These are phyloP conservation scores for Fusarium albidum DNA, from an alignment of 2,329 filamentous ascomycete genomes.

Conservation along the genomic window DNA sequence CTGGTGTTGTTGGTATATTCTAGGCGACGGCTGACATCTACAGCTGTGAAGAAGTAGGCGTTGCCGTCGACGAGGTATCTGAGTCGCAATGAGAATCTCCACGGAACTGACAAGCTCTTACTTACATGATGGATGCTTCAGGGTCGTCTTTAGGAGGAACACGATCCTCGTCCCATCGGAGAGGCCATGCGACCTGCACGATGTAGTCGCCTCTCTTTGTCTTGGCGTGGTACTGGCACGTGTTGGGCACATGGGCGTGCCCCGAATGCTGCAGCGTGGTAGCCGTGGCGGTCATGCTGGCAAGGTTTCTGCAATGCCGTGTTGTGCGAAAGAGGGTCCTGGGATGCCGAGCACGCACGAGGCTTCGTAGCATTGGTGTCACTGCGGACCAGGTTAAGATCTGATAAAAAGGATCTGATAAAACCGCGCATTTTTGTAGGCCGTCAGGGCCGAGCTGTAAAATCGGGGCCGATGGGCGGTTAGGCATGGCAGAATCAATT, in stretches of 20 bases:
- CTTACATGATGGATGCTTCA: conserved; percentile 39
- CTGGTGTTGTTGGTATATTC: conserved; percentile 38
- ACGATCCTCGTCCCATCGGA: conserved; percentile 40
- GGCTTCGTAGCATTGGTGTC: no score
- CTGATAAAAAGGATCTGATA: no score
- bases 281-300: no score
- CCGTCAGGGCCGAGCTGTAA: no score
- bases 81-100: background rate
- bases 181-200: conserved; percentile 43
- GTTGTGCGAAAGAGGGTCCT: no score
- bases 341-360: no score
- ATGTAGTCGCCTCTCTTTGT: conserved; percentile 42
- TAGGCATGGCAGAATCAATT: no score
- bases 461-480: no score
- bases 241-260: conserved; percentile 38
- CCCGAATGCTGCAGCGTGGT: background rate
- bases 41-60: conserved; percentile 45
- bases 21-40: conserved; percentile 41
- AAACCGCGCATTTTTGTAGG: no score
- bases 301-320: no score
- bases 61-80: conserved; percentile 48
- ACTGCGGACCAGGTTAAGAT: no score
- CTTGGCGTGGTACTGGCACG: conserved; percentile 37
- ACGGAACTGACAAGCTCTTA: background rate
- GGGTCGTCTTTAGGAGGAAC: conserved; percentile 32